Conservation (phyloP, 331 rosid genomes). For the Saraca asoca region DNA sequence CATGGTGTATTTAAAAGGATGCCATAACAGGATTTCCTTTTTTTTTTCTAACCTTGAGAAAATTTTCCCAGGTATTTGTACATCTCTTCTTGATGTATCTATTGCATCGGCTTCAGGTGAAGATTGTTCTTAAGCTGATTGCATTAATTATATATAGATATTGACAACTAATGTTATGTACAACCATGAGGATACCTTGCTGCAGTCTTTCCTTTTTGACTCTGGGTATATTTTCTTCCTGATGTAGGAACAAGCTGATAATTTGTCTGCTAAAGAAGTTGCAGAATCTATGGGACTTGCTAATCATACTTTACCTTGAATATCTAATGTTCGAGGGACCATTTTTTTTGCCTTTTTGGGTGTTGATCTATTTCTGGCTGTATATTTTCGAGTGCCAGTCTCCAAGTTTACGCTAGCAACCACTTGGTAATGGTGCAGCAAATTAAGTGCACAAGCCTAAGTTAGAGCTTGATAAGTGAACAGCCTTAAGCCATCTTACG, state of each 20-base stretch:
- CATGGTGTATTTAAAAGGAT: neutral
- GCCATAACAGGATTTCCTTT: slow-evolving; percentile 9
- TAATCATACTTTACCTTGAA: slow-evolving; percentile 64
- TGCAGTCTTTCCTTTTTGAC: slow-evolving; percentile 11
- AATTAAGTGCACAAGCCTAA: slow-evolving; percentile 30
- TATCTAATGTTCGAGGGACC: slow-evolving; percentile 18
- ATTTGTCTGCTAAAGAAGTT: slow-evolving; percentile 68
- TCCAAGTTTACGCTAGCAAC: slow-evolving; percentile 23
- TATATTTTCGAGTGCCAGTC: slow-evolving; percentile 35
- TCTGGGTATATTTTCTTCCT: slow-evolving; percentile 17
- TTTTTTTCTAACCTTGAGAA: slow-evolving; percentile 41
- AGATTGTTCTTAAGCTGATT: neutral
- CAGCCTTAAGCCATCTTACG: slow-evolving; percentile 6
- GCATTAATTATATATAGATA: neutral
- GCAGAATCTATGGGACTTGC: slow-evolving; percentile 91
- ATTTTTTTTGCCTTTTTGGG: slow-evolving; percentile 13
- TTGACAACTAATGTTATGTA: slow-evolving; percentile 9
- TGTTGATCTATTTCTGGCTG: slow-evolving; percentile 27
- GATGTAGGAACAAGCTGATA: slow-evolving; percentile 83
- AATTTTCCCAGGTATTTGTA: slow-evolving; percentile 77
- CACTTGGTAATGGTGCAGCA: slow-evolving; percentile 33
- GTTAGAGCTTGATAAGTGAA: neutral
- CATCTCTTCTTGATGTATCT: slow-evolving; percentile 97
- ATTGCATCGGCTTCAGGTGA: slow-evolving; percentile 95
- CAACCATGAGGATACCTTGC: slow-evolving; percentile 5